A percentile compares a stretch with the other conserved stretches of the same genome.
phyloP scores from a whole-genome alignment of 1,139 yeast species.

The Ogataea hybrid region DNA sequence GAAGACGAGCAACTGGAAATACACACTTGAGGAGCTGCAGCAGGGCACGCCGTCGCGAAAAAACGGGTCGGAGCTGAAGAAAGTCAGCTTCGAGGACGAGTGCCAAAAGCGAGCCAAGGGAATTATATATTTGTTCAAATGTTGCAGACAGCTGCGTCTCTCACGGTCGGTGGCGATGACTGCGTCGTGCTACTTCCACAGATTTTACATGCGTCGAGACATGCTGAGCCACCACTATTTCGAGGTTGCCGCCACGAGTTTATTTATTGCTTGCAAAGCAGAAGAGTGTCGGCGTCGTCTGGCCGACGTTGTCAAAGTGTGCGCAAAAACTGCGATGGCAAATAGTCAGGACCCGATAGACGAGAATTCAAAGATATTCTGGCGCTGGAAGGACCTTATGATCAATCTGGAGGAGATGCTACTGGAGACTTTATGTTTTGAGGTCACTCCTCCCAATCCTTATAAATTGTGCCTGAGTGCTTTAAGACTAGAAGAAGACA shows the following conservation, averaged over 20 bases:
- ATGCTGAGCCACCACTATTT: slow-evolving; percentile 39
- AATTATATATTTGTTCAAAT: slow-evolving; percentile 42
- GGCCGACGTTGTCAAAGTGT: slow-evolving; percentile 44
- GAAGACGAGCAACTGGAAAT: slow-evolving; percentile 30
- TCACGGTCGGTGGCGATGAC: slow-evolving; percentile 48
- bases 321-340: slow-evolving; percentile 44
- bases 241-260: slow-evolving; percentile 47
- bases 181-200: slow-evolving; percentile 47
- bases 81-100: slow-evolving; percentile 39
- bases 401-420: slow-evolving; percentile 44
- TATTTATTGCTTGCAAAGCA: slow-evolving; percentile 51
- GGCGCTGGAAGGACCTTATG: slow-evolving; percentile 50
- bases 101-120: slow-evolving; percentile 44
- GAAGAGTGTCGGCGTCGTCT: slow-evolving; percentile 49
- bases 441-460: slow-evolving; percentile 43
- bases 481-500: slow-evolving; percentile 21
- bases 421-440: slow-evolving; percentile 49
- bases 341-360: slow-evolving; percentile 39
- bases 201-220: slow-evolving; percentile 48
- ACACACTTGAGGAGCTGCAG: slow-evolving; percentile 27
- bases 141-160: slow-evolving; percentile 41
- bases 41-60: slow-evolving; percentile 36
- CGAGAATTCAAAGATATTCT: slow-evolving; percentile 46
- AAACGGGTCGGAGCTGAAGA: slow-evolving; percentile 27
- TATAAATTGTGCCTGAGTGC: slow-evolving; percentile 32